These are phyloP conservation scores for Cercophora scortea DNA, from an alignment of 495 filamentous ascomycete genomes.

Conservation along the genomic window DNA sequence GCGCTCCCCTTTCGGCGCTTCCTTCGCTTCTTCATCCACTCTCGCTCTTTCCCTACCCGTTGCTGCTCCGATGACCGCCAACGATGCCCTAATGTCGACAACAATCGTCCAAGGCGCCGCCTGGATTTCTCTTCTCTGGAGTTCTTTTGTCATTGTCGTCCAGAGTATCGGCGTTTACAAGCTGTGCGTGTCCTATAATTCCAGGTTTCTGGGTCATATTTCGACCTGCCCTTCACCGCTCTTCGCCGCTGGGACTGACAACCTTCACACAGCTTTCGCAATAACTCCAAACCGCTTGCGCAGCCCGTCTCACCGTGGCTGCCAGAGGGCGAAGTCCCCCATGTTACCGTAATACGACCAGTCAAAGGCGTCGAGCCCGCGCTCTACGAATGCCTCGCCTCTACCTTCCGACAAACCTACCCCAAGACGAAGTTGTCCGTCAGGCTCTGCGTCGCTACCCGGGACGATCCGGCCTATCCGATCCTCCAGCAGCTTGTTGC, in stretches of 20 bases:
- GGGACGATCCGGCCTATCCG: constrained; percentile 71
- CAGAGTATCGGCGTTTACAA: constrained; percentile 43
- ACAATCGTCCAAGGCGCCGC: constrained; percentile 32
- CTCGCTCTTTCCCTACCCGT: neutral
- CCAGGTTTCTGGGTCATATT: no score
- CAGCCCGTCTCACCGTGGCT: constrained; percentile 37
- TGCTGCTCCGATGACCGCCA: constrained; percentile 1
- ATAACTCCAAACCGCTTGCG: constrained; percentile 37
- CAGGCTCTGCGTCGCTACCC: constrained; percentile 71
- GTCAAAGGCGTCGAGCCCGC: constrained; percentile 87
- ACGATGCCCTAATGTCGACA: constrained; percentile 29
- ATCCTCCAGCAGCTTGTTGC: constrained; percentile 60
- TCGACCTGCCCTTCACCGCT: no score
- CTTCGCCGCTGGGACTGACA: constrained; percentile 5
- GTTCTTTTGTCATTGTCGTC: constrained; percentile 37
- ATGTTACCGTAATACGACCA: constrained; percentile 86
- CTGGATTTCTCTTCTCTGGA: constrained; percentile 42
- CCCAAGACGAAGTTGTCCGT: constrained; percentile 70
- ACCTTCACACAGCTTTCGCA: constrained; percentile 32
- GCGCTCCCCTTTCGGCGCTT: no score
- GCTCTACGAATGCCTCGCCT: constrained; percentile 88
- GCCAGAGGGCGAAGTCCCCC: constrained; percentile 49
- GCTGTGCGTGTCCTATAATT: constrained; percentile 30
- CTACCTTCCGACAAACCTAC: constrained; percentile 80
- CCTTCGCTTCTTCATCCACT: neutral